phyloP scores from a whole-genome alignment of 1,284 basidiomycete genomes.

The Vanrija humicola region DNA sequence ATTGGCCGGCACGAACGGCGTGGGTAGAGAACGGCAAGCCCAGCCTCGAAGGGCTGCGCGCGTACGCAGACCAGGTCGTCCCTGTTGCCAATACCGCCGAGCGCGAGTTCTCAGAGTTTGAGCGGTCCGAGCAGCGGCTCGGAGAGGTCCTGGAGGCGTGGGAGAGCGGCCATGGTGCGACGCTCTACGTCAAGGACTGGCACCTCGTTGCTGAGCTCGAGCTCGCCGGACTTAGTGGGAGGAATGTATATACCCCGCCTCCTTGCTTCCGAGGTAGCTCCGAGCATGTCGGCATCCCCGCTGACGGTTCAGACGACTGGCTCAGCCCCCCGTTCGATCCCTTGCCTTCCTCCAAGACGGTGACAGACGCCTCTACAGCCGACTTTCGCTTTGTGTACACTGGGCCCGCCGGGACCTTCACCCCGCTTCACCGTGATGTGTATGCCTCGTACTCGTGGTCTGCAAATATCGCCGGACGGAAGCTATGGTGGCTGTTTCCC shows the following conservation, averaged over 20 bases:
- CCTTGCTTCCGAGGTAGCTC: conserved; percentile 46
- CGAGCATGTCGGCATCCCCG: neutral
- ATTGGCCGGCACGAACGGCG: conserved; percentile 23
- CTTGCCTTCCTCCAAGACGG: conserved; percentile 1
- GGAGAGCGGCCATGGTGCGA: conserved; percentile 27
- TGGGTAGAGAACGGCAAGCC: conserved; percentile 10
- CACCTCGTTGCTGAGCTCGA: conserved; percentile 50
- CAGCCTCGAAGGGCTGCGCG: conserved; percentile 23
- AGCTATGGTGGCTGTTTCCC: conserved; percentile 56
- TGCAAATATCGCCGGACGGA: conserved; percentile 55
- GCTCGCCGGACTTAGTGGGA: conserved; percentile 23
- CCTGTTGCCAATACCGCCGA: conserved; percentile 43
- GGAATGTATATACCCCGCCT: conserved; percentile 52
- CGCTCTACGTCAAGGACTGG: conserved; percentile 58
- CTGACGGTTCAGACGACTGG: conserved; percentile 53
- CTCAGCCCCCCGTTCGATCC: conserved; percentile 45
- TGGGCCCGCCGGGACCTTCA: conserved; percentile 50
- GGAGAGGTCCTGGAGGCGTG: conserved; percentile 48
- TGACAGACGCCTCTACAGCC: conserved; percentile 13
- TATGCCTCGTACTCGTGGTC: conserved; percentile 59
- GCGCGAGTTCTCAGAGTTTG: conserved; percentile 44
- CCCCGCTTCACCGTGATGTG: conserved; percentile 55
- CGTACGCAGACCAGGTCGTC: conserved; percentile 41
- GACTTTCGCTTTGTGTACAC: conserved; percentile 50
- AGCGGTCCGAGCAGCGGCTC: conserved; percentile 41